Evolutionary conservation across 352 stramenopile species (phyloP), one percentile per base, ranked within the genome.

Genomic region (Blastocystis sp.): DNA sequence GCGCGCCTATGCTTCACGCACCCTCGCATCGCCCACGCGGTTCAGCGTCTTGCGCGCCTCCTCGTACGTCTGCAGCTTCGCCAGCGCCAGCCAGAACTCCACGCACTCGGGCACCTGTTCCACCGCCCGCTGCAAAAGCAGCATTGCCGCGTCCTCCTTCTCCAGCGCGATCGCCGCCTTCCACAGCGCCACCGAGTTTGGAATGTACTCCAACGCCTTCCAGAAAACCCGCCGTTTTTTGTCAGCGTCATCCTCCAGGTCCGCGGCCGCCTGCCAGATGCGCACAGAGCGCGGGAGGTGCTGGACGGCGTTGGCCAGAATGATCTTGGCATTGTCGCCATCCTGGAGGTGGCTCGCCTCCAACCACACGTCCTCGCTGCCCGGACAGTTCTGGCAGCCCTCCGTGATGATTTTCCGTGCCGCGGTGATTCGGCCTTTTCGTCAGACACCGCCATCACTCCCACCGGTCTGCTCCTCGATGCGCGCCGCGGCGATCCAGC

Each of bases 101-200:
- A 98, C 95, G 14, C 93, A 93, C 62, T 98, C 92, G 2, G 97
- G 97, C 0, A 99, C 95, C 80, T 96, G 98, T 91, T 99, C 96
- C 1, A 99, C 96, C n/a, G 97, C 97, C 21, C 96, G 93, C 0
- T 92, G 93, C 0, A 99, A 91, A 62, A 99, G 90, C 65, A 99
- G 91, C 0, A 94, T 92, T 1, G 96, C 97, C 88, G 98, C 95
- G 28, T 98, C 96, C 19, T 96, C 91, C 82, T 98, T 94, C 91
- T 99, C 97, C 34, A 99, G 91, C 89, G 98, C 96, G 86, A 99
- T 97, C 7, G 97, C 93, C 56, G 95, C 94, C 88, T 98, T 98
- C 97, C 97, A 99, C 45, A 99, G 92, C 79, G 96, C 96, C 60
- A 98, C 95, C 4, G 94, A 98, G 78, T 96, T 96, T 0, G 96